Percentiles rank a stretch among this genome's conserved stretches.
Evolutionary conservation across 2,329 filamentous ascomycete species (phyloP).

Genomic region (Calcarisporium arbuscula): DNA sequence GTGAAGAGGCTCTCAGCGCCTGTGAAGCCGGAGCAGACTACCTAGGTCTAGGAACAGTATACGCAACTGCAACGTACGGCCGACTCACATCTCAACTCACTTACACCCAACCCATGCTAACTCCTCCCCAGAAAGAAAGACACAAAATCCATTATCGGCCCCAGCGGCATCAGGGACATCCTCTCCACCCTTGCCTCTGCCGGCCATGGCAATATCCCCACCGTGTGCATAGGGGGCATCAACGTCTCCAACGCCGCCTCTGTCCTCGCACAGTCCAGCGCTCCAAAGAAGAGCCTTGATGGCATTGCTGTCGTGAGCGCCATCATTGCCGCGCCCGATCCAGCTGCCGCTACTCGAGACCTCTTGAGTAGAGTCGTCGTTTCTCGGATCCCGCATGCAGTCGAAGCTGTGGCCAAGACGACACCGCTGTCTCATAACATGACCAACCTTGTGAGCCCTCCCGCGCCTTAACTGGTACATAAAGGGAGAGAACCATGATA

Average conservation of each 20-base stretch:
- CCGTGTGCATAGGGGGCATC: conserved; percentile 87
- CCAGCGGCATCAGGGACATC: conserved; percentile 47
- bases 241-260: conserved; percentile 69
- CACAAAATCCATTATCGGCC: conserved; percentile 61
- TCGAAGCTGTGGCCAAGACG: conserved; percentile 53
- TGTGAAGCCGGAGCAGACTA: conserved; percentile 78
- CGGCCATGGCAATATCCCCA: conserved; percentile 40
- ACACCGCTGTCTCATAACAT: conserved; percentile 89
- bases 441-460: conserved; percentile 67
- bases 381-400: conserved; percentile 43
- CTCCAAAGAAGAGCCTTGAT: conserved; percentile 54
- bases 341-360: conserved; percentile 53
- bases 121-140: conserved; percentile 63
- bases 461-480: background rate
- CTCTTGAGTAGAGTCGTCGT: conserved; percentile 44
- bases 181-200: conserved; percentile 48
- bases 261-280: conserved; percentile 62
- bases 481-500: background rate
- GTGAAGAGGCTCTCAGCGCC: conserved; percentile 66
- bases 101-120: background rate
- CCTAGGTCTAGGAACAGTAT: conserved; percentile 85
- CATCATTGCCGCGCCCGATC: conserved; percentile 67
- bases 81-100: conserved; percentile 18
- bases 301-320: conserved; percentile 88
- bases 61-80: conserved; percentile 70